Conservation (phyloP, 306 rosid species). For the Calophaca sinica region DNA sequence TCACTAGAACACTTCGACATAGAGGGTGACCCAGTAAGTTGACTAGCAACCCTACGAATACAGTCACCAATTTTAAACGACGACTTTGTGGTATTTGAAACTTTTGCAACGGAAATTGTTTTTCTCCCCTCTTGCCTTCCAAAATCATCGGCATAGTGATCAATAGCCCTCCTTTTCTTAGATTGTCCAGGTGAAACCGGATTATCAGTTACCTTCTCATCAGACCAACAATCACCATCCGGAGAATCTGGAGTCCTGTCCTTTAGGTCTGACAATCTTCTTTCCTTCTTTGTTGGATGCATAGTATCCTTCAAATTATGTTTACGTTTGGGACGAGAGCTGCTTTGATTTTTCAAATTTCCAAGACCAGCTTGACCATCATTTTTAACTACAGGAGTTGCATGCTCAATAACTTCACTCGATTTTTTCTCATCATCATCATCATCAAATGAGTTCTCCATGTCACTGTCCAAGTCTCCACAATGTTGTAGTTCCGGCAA, state of each 20-base stretch:
- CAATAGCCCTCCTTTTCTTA: conserved; percentile 66
- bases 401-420: conserved; percentile 53
- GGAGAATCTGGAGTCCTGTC: conserved; percentile 57
- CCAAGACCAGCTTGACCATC: conserved; percentile 55
- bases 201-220: conserved; percentile 51
- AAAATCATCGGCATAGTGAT: conserved; percentile 58
- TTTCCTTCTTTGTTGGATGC: conserved; percentile 69
- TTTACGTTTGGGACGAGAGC: conserved; percentile 73
- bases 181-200: conserved; percentile 51
- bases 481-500: conserved; percentile 79
- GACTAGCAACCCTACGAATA: conserved; percentile 93
- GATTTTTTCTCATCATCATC: conserved; percentile 45
- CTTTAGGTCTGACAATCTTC: conserved; percentile 79
- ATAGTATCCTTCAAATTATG: conserved; percentile 67
- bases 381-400: conserved; percentile 46
- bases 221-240: conserved; percentile 60
- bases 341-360: conserved; percentile 49
- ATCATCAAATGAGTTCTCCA: conserved; percentile 44
- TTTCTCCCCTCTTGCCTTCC: conserved; percentile 66
- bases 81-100: conserved; percentile 62
- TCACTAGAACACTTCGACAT: conserved; percentile 61
- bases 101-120: conserved; percentile 62
- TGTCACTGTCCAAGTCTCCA: conserved; percentile 68
- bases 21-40: conserved; percentile 74
- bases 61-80: conserved; percentile 92